phyloP scores from a whole-genome alignment of 1,139 yeast species.

The Saccharomyces hybrid region DNA sequence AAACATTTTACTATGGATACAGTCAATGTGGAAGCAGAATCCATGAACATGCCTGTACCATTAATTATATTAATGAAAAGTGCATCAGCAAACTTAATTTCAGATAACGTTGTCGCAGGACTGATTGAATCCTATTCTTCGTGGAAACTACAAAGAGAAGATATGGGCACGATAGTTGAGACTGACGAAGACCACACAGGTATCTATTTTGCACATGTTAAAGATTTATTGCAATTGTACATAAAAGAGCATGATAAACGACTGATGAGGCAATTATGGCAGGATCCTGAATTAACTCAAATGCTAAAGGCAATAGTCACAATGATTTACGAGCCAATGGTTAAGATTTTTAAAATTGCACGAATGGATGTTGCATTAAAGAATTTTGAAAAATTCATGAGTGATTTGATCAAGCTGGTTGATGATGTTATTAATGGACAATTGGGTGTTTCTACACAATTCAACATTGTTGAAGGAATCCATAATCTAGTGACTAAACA shows the following conservation, averaged over 20 bases:
- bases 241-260: slow-evolving; percentile 70
- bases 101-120: slow-evolving; percentile 22
- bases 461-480: slow-evolving; percentile 55
- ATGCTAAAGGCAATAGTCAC: slow-evolving; percentile 66
- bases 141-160: slow-evolving; percentile 32
- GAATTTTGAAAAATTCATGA: slow-evolving; percentile 64
- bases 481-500: slow-evolving; percentile 61
- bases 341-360: slow-evolving; percentile 66
- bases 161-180: slow-evolving; percentile 17
- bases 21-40: slow-evolving; percentile 35
- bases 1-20: slow-evolving; percentile 15
- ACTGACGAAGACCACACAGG: slow-evolving; percentile 19
- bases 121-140: slow-evolving; percentile 28
- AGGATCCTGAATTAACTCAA: slow-evolving; percentile 68
- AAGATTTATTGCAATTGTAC: slow-evolving; percentile 56
- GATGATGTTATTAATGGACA: slow-evolving; percentile 39
- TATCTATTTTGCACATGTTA: slow-evolving; percentile 41
- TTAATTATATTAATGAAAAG: slow-evolving; percentile 29
- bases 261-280: slow-evolving; percentile 69
- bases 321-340: slow-evolving; percentile 77
- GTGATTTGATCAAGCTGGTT: slow-evolving; percentile 53
- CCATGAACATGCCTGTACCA: slow-evolving; percentile 33
- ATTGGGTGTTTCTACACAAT: slow-evolving; percentile 34
- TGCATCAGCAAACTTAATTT: slow-evolving; percentile 15
- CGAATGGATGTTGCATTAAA: slow-evolving; percentile 68